Base-by-base conservation (phyloP, 2,329 filamentous ascomycete genomes). In the Colletotrichum sp. region DNA sequence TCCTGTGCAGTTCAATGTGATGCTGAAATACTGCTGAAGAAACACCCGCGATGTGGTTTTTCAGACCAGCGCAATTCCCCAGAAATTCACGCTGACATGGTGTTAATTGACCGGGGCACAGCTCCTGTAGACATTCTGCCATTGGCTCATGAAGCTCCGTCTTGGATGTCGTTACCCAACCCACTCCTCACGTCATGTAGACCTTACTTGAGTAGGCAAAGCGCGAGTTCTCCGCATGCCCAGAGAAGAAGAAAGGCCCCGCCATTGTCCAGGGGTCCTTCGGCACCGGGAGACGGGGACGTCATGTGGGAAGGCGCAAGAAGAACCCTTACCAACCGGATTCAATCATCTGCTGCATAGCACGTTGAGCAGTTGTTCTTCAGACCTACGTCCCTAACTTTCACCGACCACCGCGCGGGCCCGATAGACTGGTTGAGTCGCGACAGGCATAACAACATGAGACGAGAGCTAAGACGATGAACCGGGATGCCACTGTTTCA, bases 151-250 rank as follows among this genome's bases (percentile, higher is more conserved):
- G 21, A 21, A 61, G 66, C 26, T 59, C 71, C 58, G 69, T 70
- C 58, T 28, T 70, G 43, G 59, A 74, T 70, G 66, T 74, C 66
- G 59, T 74, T 70, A 70, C 43, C 59, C 71, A 59, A 63, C 52
- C 71, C 71, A 70, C 71, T 70, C 48, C 71, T 74, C 59, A 52
- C 71, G 66, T 74, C 65, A 73, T 69, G 65, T 14, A 21, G 32
- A 56, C 48, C 18, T 73, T 69, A 69, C 66, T 32, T 7, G 48
- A 74, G 48, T 48, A 34, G 66, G 71, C 28, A 70, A 70, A 43
- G 59, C n/a, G 66, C 10, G 26, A 13, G 26, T 30, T 43, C 71
- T 64, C 71, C 71, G 65, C 43, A 55, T 69, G 58, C 38, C 32
- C 24, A 32, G 59, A 32, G 13, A 36, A 4, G 16, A 16, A 9